Conservation (phyloP, 164 flowering plant species). For the Annona squamosa region DNA sequence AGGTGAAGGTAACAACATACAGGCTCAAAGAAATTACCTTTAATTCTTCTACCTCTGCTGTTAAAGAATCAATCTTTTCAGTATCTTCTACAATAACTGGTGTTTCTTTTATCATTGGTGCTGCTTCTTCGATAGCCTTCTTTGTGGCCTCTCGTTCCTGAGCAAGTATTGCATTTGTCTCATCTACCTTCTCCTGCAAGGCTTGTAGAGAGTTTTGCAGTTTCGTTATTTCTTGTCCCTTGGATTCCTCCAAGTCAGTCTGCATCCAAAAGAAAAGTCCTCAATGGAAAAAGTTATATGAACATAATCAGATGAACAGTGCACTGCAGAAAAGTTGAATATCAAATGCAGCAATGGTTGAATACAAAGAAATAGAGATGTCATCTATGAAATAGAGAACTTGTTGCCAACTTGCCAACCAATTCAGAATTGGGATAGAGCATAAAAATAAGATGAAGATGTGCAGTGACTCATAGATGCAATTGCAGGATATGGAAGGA, state of each 20-base stretch:
- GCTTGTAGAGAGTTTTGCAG: slow-evolving; percentile 41
- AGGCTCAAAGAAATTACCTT: slow-evolving; percentile 41
- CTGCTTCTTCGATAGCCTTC: slow-evolving; percentile 45
- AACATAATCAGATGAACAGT: too few species aligned
- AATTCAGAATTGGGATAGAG: neutral
- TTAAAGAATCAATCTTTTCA: slow-evolving; percentile 44
- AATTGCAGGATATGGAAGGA: neutral
- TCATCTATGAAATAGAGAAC: neutral
- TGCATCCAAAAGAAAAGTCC: slow-evolving; percentile 16
- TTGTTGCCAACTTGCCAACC: neutral
- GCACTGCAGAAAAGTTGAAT: too few species aligned
- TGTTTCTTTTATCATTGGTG: slow-evolving; percentile 42
- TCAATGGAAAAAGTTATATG: neutral
- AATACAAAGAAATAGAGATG: neutral
- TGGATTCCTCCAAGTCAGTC: slow-evolving; percentile 65
- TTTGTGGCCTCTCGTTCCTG: slow-evolving; percentile 49
- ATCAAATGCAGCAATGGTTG: too few species aligned
- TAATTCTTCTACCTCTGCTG: slow-evolving; percentile 51
- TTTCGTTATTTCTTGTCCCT: slow-evolving; percentile 42
- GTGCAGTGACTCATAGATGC: neutral
- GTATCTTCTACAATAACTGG: slow-evolving; percentile 45
- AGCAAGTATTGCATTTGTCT: slow-evolving; percentile 38
- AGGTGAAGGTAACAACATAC: neutral
- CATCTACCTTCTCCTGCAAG: slow-evolving; percentile 42
- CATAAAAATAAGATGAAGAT: neutral